phyloP scores from a whole-genome alignment of 1,284 basidiomycete genomes.

The Pseudozyma thailandica region DNA sequence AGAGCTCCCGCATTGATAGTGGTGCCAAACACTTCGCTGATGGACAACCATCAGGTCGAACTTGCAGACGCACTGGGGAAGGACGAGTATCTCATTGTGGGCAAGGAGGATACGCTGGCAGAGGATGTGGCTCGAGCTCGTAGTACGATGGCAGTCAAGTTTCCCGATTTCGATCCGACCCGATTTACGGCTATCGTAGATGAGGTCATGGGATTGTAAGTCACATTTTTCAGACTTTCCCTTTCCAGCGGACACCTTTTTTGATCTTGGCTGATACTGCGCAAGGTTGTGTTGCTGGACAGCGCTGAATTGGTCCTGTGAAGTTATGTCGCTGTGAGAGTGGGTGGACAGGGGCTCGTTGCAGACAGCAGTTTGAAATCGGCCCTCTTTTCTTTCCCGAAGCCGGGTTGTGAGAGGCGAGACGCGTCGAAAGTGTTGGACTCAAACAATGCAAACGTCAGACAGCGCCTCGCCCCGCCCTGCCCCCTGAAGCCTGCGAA shows the following conservation, averaged over 20 bases:
- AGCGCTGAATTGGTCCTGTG: neutral
- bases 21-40: constrained; percentile 85
- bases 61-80: constrained; percentile 77
- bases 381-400: neutral
- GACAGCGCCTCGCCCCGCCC: constrained; percentile 10
- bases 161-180: constrained; percentile 44
- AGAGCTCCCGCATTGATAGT: constrained; percentile 78
- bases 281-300: no score
- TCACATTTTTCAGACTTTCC: no score
- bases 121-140: constrained; percentile 24
- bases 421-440: constrained; percentile 32
- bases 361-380: neutral
- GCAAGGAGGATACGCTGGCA: constrained; percentile 27
- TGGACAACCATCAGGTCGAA: constrained; percentile 94
- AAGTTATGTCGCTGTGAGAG: neutral
- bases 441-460: constrained; percentile 19
- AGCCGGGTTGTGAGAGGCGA: neutral
- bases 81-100: constrained; percentile 25
- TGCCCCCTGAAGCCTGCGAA: no score
- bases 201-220: constrained; percentile 23
- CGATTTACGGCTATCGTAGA: constrained; percentile 38
- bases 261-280: no score
- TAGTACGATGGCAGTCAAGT: neutral
- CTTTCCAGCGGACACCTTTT: no score
- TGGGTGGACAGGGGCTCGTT: constrained; percentile 29